Percentiles rank a stretch among this genome's conserved stretches.
These are phyloP conservation scores for Pittosporum tobira DNA, from an alignment of 129 eudicot species.

Conservation along the genomic window DNA sequence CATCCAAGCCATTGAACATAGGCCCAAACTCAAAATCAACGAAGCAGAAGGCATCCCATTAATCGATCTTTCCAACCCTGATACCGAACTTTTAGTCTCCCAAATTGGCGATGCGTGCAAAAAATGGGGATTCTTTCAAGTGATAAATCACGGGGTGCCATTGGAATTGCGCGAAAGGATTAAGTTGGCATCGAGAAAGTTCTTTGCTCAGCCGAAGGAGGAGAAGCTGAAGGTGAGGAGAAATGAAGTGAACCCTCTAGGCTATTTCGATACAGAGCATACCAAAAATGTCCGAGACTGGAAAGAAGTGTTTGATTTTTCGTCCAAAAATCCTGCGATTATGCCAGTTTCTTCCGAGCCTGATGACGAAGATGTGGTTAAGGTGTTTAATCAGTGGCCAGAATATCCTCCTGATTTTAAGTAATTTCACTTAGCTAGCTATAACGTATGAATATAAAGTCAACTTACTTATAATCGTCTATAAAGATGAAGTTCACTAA, in stretches of 20 bases:
- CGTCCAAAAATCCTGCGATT: slow-evolving; percentile 26
- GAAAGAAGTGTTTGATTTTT: slow-evolving; percentile 62
- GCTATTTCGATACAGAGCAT: slow-evolving; percentile 51
- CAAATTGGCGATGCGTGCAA: slow-evolving; percentile 37
- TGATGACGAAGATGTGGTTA: slow-evolving; percentile 17
- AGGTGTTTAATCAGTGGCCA: slow-evolving; percentile 49
- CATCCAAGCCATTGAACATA: no score
- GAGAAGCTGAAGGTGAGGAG: slow-evolving; percentile 57
- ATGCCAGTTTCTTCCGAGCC: slow-evolving; percentile 35
- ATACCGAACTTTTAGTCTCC: no score
- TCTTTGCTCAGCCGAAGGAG: slow-evolving; percentile 31
- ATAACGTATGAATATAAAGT: no score
- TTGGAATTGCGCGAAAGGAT: slow-evolving; percentile 22
- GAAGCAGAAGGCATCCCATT: slow-evolving; percentile 26
- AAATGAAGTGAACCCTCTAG: slow-evolving; percentile 37
- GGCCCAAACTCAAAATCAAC: slow-evolving; percentile 12
- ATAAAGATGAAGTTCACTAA: no score
- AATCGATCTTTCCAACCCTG: slow-evolving; percentile 22
- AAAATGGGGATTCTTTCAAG: slow-evolving; percentile 72
- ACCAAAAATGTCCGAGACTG: slow-evolving; percentile 66
- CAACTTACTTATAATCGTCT: no score
- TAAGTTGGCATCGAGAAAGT: slow-evolving; percentile 26
- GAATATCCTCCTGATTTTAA: slow-evolving; percentile 34
- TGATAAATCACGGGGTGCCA: slow-evolving; percentile 49
- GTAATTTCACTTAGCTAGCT: no score